A percentile compares a stretch with the other conserved stretches of the same genome.
phyloP scores from a whole-genome alignment of 75 land plant species.

The Pseudotsuga menziesii region DNA sequence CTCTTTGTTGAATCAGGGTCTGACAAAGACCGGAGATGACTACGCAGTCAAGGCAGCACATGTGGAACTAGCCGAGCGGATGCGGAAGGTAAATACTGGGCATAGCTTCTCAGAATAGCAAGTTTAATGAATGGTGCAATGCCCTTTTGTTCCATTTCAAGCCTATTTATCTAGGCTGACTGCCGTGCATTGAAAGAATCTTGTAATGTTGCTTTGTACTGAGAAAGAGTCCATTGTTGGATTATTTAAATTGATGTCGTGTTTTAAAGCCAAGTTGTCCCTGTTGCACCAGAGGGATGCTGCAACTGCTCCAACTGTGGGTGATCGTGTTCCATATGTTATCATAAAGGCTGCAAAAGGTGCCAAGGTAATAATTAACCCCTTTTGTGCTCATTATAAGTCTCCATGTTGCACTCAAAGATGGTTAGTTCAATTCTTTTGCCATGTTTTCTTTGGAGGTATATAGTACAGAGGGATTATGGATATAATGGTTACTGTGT shows the following conservation, averaged over 20 bases:
- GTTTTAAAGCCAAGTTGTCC: background rate
- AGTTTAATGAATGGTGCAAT: background rate
- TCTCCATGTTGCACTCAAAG: background rate
- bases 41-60: conserved; percentile 97
- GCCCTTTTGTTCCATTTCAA: background rate
- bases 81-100: conserved; percentile 73
- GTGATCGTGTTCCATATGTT: conserved; percentile 98
- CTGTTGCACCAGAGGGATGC: conserved; percentile 74
- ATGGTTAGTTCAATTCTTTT: background rate
- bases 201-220: background rate
- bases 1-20: conserved; percentile 46
- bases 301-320: conserved; percentile 98
- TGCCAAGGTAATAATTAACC: conserved; percentile 68
- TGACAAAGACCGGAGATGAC: conserved; percentile 95
- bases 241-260: background rate
- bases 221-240: background rate
- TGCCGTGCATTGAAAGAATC: background rate
- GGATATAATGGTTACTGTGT: background rate
- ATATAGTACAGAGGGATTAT: background rate
- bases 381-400: background rate
- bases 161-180: background rate
- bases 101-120: background rate
- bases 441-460: background rate
- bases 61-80: conserved; percentile 98
- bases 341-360: conserved; percentile 97